phyloP scores from a whole-genome alignment of 2,329 filamentous ascomycete genomes.

The Hypoxylon sp. region DNA sequence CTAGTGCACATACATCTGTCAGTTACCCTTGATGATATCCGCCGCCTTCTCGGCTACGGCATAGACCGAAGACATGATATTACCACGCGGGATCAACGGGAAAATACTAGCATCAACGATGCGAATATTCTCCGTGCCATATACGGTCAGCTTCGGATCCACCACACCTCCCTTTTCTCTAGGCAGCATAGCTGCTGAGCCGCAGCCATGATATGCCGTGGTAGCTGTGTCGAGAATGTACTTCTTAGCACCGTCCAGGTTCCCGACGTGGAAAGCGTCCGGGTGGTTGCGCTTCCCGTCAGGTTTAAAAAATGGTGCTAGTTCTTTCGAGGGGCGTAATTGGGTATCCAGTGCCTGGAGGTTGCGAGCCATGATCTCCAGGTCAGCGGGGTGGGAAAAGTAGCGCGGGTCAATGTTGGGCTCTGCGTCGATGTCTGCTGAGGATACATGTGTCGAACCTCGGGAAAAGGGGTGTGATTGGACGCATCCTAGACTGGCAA shows the following conservation, averaged over 20 bases:
- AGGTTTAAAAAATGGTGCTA: conserved; percentile 15
- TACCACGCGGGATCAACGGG: conserved; percentile 45
- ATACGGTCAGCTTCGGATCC: conserved; percentile 45
- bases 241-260: conserved; percentile 32
- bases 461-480: conserved; percentile 25
- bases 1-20: conserved; percentile 43
- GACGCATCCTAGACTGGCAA: conserved; percentile 25
- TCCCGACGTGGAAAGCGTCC: conserved; percentile 28
- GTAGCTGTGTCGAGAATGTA: background rate
- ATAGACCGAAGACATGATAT: conserved; percentile 43
- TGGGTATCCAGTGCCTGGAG: conserved; percentile 45
- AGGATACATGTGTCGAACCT: conserved; percentile 8
- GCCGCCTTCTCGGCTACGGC: conserved; percentile 44
- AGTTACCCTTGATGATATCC: conserved; percentile 38
- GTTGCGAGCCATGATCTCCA: conserved; percentile 9
- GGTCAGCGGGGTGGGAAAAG: conserved; percentile 9
- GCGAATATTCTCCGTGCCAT: conserved; percentile 38
- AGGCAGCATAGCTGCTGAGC: conserved; percentile 46
- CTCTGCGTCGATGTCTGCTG: background rate
- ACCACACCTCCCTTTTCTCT: conserved; percentile 47
- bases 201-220: conserved; percentile 36
- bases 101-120: conserved; percentile 47
- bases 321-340: background rate
- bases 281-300: conserved; percentile 1
- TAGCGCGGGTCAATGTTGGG: conserved; percentile 10